Conservation (phyloP, 2,329 filamentous ascomycete genomes). For the Ascosphaera apis region DNA sequence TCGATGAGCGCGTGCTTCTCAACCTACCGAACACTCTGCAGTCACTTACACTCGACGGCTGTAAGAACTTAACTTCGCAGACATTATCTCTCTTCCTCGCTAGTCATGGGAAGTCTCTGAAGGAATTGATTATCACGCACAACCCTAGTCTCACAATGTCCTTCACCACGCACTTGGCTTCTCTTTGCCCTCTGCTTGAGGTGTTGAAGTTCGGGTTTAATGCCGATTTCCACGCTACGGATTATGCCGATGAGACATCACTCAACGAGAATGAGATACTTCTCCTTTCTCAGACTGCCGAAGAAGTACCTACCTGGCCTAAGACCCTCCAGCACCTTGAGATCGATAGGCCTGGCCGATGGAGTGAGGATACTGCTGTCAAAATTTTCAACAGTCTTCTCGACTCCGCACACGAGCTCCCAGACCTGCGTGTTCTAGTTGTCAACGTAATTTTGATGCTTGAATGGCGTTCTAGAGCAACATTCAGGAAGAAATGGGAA, state of each 20-base stretch:
- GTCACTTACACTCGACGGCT: slow-evolving; percentile 55
- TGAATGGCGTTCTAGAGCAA: slow-evolving; percentile 55
- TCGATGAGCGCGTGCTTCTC: slow-evolving; percentile 45
- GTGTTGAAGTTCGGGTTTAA: slow-evolving; percentile 54
- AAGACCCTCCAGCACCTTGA: slow-evolving; percentile 45
- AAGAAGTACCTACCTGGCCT: slow-evolving; percentile 49
- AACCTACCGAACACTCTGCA: slow-evolving; percentile 41
- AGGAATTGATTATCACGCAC: slow-evolving; percentile 47
- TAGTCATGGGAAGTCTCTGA: slow-evolving; percentile 43
- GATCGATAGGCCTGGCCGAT: slow-evolving; percentile 54
- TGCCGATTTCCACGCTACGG: slow-evolving; percentile 13
- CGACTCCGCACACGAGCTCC: slow-evolving; percentile 42
- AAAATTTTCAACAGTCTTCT: slow-evolving; percentile 61
- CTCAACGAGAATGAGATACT: not conserved
- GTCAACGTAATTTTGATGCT: slow-evolving; percentile 58
- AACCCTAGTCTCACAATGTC: slow-evolving; percentile 56
- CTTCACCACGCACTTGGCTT: slow-evolving; percentile 45
- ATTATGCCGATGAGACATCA: not conserved
- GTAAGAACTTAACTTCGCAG: slow-evolving; percentile 47
- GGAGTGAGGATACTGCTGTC: slow-evolving; percentile 44
- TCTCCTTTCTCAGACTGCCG: too few species aligned
- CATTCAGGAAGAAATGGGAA: slow-evolving; percentile 59
- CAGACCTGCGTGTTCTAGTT: slow-evolving; percentile 39
- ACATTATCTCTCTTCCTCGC: slow-evolving; percentile 42
- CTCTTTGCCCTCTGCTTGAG: slow-evolving; percentile 46